Conservation (phyloP, 106 monocot species). For the Alisma plantagoaquatica region DNA sequence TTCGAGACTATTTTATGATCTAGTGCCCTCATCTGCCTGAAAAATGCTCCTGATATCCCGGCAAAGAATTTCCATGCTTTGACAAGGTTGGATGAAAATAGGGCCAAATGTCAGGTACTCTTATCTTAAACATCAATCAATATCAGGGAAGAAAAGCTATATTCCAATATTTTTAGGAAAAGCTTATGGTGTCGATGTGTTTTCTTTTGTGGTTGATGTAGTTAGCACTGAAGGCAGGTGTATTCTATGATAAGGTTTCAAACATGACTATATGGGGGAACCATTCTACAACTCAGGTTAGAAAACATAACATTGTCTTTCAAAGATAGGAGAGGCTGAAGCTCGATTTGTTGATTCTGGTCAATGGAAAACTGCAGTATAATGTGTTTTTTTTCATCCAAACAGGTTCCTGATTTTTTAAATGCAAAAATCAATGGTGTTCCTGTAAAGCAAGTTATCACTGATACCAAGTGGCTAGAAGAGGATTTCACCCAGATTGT, state of each 20-base stretch:
- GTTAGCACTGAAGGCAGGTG: constrained; percentile 88
- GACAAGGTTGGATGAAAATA: constrained; percentile 96
- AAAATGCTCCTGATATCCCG: constrained; percentile 94
- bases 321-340: no score
- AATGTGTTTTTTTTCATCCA: no score
- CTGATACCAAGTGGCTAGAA: constrained; percentile 78
- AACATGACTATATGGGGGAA: constrained; percentile 99
- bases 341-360: no score
- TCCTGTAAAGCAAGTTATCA: constrained; percentile 87
- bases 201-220: no score
- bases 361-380: no score
- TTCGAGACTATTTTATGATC: no score
- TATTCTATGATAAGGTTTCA: constrained; percentile 98
- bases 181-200: no score
- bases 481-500: constrained; percentile 78
- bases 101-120: constrained; percentile 99
- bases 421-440: constrained; percentile 90
- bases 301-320: neutral
- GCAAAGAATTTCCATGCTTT: constrained; percentile 95
- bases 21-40: constrained; percentile 95
- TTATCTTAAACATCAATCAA: no score
- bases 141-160: no score
- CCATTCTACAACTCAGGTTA: constrained; percentile 95
- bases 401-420: constrained; percentile 96
- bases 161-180: no score